Conservation (phyloP, 345 rosid genomes). For the Moricandia arvensis region DNA sequence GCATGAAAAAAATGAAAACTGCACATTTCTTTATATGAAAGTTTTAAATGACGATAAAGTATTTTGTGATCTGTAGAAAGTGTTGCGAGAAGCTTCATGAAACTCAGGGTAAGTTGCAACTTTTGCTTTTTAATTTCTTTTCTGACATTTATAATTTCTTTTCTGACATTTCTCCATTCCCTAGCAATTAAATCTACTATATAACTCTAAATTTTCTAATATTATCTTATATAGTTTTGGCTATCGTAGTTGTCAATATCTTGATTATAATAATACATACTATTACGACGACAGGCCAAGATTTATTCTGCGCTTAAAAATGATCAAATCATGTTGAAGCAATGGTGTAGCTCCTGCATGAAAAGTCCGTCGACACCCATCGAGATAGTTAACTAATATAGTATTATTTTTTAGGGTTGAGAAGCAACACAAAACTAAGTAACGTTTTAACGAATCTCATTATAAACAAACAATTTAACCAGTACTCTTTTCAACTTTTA, state of each 20-base stretch:
- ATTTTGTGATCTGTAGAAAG: conserved; percentile 32
- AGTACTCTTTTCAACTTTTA: too few species aligned
- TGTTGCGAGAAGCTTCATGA: conserved; percentile 35
- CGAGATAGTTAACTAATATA: neutral
- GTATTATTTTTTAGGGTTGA: neutral
- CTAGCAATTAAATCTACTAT: conserved; percentile 16
- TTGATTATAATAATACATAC: neutral
- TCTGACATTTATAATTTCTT: too few species aligned
- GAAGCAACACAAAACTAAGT: too few species aligned
- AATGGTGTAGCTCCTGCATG: neutral
- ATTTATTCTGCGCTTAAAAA: neutral
- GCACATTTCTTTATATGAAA: neutral
- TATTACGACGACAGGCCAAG: neutral
- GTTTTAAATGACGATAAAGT: conserved; percentile 24
- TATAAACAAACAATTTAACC: too few species aligned
- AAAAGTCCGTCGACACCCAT: conserved; percentile 9
- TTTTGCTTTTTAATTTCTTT: conserved; percentile 28
- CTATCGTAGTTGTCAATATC: neutral
- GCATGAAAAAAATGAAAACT: conserved; percentile 5
- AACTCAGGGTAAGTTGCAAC: conserved; percentile 34
- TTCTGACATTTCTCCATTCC: conserved; percentile 31
- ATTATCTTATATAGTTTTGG: neutral
- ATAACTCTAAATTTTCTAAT: neutral
- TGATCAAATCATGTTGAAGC: conserved; percentile 5
- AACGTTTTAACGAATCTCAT: too few species aligned